Base-by-base conservation (phyloP, 305 asterid genomes). In the Fraxinus angustifolia region DNA sequence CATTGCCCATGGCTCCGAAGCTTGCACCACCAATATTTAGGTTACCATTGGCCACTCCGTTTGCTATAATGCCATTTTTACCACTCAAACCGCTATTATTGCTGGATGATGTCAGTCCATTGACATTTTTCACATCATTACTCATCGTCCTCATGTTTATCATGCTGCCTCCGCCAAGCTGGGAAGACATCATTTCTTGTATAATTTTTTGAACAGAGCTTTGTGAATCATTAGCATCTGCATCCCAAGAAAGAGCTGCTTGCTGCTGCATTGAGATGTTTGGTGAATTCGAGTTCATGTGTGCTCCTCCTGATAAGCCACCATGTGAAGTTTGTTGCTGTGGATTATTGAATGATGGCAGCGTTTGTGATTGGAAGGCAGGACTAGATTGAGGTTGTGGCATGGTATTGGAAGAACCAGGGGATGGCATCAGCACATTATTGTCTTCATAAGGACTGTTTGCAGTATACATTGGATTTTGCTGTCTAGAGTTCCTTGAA, bases 141-240 rank as follows among this genome's bases (percentile, higher is more conserved):
- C 88, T 90, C 89, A 82, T 76, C 12, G 82, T 79, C 77, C 88
- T 88, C 81, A 82, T 79, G 68, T 92, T 88, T 84, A 86, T 83
- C 85, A 87, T 86, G 78, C 92, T 84, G 35, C 87, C 87, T 35
- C 90, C 95, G 28, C 85, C 82, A 74, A 88, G 87, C 79, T 91
- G 97, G 2, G 95, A 88, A 21, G 97, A 85, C 91, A 89, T 84
- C 93, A 91, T 87, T 92, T 92, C 91, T 8, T 91, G 90, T 84
- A 93, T 60, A 21, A 60, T 21, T 87, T 92, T 92, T 87, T 93
- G 98, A 48, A 92, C 98, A 0, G 97, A 93, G 82, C 97, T 92
- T 81, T 91, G 98, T 8, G 95, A 86, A 30, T 93, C 97, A 19
- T 81, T 87, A 26, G 88, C 89, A 78, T 92, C 93, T 8, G 90